Base-by-base conservation (phyloP, 495 filamentous ascomycete species). In the Lineolata rhizophorae region DNA sequence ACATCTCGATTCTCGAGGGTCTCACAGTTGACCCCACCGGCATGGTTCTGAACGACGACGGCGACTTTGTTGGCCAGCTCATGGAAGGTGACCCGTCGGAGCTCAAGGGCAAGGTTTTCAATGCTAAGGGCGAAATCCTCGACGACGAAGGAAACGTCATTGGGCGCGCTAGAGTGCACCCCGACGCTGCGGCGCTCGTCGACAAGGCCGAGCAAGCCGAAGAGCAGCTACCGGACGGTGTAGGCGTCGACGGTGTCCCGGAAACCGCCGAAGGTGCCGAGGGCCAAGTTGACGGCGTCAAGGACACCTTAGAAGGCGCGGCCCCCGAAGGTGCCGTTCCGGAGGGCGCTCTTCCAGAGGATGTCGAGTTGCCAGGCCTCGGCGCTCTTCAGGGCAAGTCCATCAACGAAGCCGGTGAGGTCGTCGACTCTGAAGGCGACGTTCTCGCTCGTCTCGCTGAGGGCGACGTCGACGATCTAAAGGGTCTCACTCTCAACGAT, bases 401-500 rank as follows among this genome's bases (percentile, higher is more conserved):
- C 31, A 57, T 65, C 51, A 72, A 72, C 55, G 67, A 67, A 42
- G 50, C 52, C 14, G 69, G 69, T 36, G 64, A 65, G 34, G 37
- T 57, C 35, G 35, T 55, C 29, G 49, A 55, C 35, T 43, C 48
- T 8, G 43, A 53, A 6, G 53, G 53, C 31, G 47, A 57, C 14
- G 42, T 55, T 30, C 39, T 57, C 28, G 53, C 38, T 31, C 36
- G 51, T 19, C 51, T 57, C 34, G 44, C 44, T 11, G 52, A 57
- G 29, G 53, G 53, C 24, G 44, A 54, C 14, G 35, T 51, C 32
- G 40, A 45, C 26, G 48, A 55, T 24, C 44, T 50, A 27, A 45
- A 45, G 31, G 64, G 62, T 33, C 61, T 74, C 12, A 53, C 64
- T 17, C 60, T 72, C 40, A 62, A 63, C 37, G 51, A 68, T 32